These are phyloP conservation scores for Noccaea caerulescens DNA, from an alignment of 345 rosid genomes.

Conservation along the genomic window DNA sequence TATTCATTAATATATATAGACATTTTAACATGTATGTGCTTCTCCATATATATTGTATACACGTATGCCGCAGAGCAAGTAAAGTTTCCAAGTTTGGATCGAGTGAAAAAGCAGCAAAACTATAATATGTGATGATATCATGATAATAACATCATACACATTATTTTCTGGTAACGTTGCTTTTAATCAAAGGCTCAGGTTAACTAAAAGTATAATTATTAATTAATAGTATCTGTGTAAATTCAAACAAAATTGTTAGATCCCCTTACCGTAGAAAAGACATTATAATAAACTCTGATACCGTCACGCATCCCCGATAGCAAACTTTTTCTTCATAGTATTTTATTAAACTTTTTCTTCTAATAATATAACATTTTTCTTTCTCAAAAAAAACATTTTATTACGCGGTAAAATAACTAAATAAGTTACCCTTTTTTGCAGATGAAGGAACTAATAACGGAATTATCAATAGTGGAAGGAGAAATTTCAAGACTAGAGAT, in stretches of 20 bases:
- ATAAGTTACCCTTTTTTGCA: constrained; percentile 19
- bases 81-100: constrained; percentile 33
- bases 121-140: constrained; percentile 3
- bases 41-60: background rate
- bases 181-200: constrained; percentile 41
- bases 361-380: no score
- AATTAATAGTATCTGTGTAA: background rate
- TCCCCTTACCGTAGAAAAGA: background rate
- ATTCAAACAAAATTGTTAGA: constrained; percentile 10
- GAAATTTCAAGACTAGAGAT: constrained; percentile 75
- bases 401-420: background rate
- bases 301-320: background rate
- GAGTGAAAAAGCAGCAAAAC: constrained; percentile 37
- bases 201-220: constrained; percentile 11
- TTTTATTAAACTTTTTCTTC: no score
- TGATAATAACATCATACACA: constrained; percentile 27
- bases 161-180: constrained; percentile 40
- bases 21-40: background rate
- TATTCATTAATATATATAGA: background rate
- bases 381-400: no score
- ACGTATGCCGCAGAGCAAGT: background rate
- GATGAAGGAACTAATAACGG: constrained; percentile 82
- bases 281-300: constrained; percentile 1
- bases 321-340: no score
- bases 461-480: constrained; percentile 71